phyloP scores from a whole-genome alignment of 2,329 filamentous ascomycete species.

The Colletotrichum spaethianum region DNA sequence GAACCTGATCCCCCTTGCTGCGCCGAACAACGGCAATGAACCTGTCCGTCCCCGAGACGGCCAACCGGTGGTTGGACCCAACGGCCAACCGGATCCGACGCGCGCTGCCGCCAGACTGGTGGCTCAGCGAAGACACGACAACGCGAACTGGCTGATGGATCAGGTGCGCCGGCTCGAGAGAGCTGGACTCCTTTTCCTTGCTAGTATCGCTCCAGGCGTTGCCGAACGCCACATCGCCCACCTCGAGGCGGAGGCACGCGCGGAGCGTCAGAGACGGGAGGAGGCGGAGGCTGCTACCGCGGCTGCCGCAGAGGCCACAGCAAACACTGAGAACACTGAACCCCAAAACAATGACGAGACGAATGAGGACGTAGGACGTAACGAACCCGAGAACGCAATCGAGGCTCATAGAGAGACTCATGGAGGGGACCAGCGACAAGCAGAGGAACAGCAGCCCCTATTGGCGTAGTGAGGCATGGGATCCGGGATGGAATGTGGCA shows the following conservation, averaged over 20 bases:
- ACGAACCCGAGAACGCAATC: conserved; percentile 2
- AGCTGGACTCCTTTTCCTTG: conserved; percentile 73
- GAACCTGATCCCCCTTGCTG: conserved; percentile 69
- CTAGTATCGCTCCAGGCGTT: conserved; percentile 76
- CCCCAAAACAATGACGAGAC: conserved; percentile 24
- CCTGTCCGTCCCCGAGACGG: conserved; percentile 20
- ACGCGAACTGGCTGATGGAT: conserved; percentile 64
- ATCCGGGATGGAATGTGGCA: background rate
- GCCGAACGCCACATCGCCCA: conserved; percentile 76
- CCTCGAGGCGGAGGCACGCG: conserved; percentile 66
- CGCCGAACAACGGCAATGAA: conserved; percentile 49
- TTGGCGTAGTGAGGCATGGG: conserved; percentile 10
- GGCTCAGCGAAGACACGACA: conserved; percentile 59
- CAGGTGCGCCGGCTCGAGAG: conserved; percentile 70
- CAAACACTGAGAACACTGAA: conserved; percentile 29
- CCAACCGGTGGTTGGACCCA: conserved; percentile 41
- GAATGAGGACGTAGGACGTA: conserved; percentile 8
- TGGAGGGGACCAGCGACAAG: conserved; percentile 25
- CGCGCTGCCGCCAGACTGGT: conserved; percentile 69
- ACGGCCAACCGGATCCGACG: conserved; percentile 59
- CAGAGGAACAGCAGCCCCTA: conserved; percentile 34
- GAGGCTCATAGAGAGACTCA: conserved; percentile 3
- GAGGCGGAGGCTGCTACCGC: conserved; percentile 57
- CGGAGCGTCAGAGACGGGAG: conserved; percentile 60
- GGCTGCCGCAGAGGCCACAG: conserved; percentile 51